These are phyloP conservation scores for Aspergillus ochraceus DNA, from an alignment of 2,329 filamentous ascomycete genomes.

Conservation along the genomic window DNA sequence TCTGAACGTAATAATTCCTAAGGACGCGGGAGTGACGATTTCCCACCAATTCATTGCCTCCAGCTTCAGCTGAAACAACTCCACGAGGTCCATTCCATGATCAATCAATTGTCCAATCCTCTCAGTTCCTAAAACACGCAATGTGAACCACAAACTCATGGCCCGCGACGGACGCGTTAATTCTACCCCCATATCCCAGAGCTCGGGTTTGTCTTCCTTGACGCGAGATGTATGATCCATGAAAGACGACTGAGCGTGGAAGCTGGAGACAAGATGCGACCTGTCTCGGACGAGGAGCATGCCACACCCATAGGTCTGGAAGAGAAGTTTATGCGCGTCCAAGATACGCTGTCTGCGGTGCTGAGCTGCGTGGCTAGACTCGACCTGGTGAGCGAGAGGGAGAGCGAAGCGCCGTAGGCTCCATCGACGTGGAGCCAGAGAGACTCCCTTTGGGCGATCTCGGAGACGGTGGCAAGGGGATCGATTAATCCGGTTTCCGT, in stretches of 20 bases:
- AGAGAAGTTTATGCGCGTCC: conserved; percentile 29
- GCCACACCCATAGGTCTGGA: conserved; percentile 27
- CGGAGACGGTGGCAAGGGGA: conserved; percentile 13
- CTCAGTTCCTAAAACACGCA: conserved; percentile 18
- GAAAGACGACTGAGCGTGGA: conserved; percentile 13
- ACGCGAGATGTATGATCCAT: conserved; percentile 5
- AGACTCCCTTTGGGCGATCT: conserved; percentile 7
- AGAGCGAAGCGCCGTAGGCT: conserved; percentile 20
- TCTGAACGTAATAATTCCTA: conserved; percentile 16
- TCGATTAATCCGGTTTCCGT: conserved; percentile 23
- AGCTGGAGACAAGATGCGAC: conserved; percentile 11
- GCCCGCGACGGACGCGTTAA: conserved; percentile 21
- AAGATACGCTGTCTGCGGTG: conserved; percentile 22
- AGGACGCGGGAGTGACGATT: conserved; percentile 2
- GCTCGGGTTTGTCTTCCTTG: conserved; percentile 9
- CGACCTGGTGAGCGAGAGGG: conserved; percentile 13
- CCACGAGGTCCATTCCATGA: conserved; percentile 13
- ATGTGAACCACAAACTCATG: conserved; percentile 24
- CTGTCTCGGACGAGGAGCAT: conserved; percentile 19
- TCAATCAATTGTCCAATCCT: conserved; percentile 20
- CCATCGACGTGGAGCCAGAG: conserved; percentile 28
- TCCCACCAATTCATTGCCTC: conserved; percentile 5
- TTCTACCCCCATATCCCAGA: conserved; percentile 22
- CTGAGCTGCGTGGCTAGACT: conserved; percentile 12
- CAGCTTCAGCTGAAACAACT: neutral